Evolutionary conservation across 2,329 filamentous ascomycete genomes (phyloP).

Genomic region (Stenocarpella maydis): DNA sequence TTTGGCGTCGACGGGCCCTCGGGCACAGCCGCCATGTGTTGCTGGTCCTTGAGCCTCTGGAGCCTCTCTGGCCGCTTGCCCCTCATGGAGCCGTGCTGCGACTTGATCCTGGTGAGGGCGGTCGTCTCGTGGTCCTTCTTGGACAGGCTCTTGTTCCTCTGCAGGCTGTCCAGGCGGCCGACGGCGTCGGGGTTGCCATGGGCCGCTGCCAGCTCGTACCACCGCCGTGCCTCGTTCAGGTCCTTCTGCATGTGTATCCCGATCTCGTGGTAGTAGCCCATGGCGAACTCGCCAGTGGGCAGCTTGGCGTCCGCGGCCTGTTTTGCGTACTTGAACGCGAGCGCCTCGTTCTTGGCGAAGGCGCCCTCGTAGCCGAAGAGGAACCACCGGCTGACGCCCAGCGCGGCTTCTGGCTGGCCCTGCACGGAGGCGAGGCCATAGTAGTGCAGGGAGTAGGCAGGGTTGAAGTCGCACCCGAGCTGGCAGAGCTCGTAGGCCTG

Average conservation of each 20-base stretch:
- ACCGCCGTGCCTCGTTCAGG: conserved; percentile 80
- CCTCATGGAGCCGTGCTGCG: conserved; percentile 74
- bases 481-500: conserved; percentile 94
- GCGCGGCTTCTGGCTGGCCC: conserved; percentile 90
- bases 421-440: conserved; percentile 92
- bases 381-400: conserved; percentile 99
- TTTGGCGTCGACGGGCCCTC: conserved; percentile 33
- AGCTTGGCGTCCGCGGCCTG: conserved; percentile 84
- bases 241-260: conserved; percentile 91
- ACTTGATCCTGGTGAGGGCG: conserved; percentile 87
- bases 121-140: conserved; percentile 93
- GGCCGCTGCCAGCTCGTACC: conserved; percentile 90
- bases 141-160: conserved; percentile 82
- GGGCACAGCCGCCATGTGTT: conserved; percentile 35
- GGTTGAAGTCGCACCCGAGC: conserved; percentile 93
- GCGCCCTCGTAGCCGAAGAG: conserved; percentile 92
- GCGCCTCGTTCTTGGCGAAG: conserved; percentile 93
- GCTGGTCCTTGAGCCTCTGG: conserved; percentile 43
- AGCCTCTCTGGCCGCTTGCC: conserved; percentile 69
- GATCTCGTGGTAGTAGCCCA: conserved; percentile 98
- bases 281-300: conserved; percentile 91
- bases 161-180: conserved; percentile 83
- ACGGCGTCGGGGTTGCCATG: conserved; percentile 92
- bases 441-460: conserved; percentile 91
- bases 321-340: conserved; percentile 90